Evolutionary conservation across 2,329 filamentous ascomycete genomes (phyloP), one percentile per base, ranked within the genome.

Genomic region (Paraphoma sp.): DNA sequence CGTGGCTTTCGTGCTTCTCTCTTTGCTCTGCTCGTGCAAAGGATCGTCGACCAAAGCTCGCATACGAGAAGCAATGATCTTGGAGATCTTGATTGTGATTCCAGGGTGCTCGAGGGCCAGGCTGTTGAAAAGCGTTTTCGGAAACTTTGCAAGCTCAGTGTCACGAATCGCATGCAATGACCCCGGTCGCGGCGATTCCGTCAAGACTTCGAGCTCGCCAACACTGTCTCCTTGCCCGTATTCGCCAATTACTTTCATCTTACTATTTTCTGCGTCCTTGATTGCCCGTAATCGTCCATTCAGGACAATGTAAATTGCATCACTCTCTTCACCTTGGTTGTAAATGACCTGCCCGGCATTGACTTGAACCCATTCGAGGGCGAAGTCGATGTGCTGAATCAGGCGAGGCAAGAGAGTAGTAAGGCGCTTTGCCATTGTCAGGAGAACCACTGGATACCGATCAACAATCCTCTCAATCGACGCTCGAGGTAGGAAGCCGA

Each of bases 61-160:
- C 95, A 99, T 98, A 3, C 95, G 88, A 36, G 93, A 93, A 0
- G 95, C 95, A 68, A 99, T 97, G 65, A 99, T 95, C 76, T 98
- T 99, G 1, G 95, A 98, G 29, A 99, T 96, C 77, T 98, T 97
- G 76, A 99, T 98, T 0, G 95, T 98, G 70, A 99, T 99, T 43
- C 93, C 96, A 5, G 95, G 95, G 71, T 99, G 95, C 71, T 99
- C 95, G 72, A 97, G 90, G 0, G 95, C 95, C 51, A 99, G 85
- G 71, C 95, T 99, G 81, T 99, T 99, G 82, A 99, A 99, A 1
- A 99, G 80, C 0, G 92, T 97, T 56, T 94, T 91, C 0, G 95
- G 95, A 57, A 99, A 97, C 69, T 97, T 98, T 56, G 96, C 94
- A 29, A 99, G 81, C 73, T 99, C 95, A 0, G 95, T 98, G 63